A percentile compares a stretch with the other conserved stretches of the same genome.
Conservation (phyloP, 768 basidiomycete species). For the Amanita molliuscula region DNA sequence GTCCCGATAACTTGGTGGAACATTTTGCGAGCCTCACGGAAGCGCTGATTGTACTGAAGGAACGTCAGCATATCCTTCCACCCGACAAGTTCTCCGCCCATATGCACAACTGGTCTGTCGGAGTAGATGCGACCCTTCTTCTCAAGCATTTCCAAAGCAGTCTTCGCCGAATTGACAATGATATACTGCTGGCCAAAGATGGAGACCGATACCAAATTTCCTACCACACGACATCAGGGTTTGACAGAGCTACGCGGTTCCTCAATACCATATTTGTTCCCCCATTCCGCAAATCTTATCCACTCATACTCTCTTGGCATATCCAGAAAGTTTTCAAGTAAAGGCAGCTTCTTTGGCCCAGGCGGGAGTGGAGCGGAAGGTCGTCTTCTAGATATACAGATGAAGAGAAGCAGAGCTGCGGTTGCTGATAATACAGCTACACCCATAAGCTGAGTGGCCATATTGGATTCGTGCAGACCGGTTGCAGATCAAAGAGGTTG, state of each 20-base stretch:
- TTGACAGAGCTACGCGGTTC: not conserved
- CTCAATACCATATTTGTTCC: slow-evolving; percentile 24
- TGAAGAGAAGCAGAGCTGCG: not conserved
- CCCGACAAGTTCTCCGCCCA: slow-evolving; percentile 32
- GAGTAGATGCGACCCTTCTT: slow-evolving; percentile 44
- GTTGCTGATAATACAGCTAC: not conserved
- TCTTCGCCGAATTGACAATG: slow-evolving; percentile 29
- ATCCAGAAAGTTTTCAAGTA: slow-evolving; percentile 34
- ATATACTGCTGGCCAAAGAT: slow-evolving; percentile 17
- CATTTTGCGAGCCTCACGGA: slow-evolving; percentile 28
- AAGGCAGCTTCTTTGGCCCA: slow-evolving; percentile 30
- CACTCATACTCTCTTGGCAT: slow-evolving; percentile 32
- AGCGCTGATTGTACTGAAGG: slow-evolving; percentile 26
- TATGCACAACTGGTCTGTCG: slow-evolving; percentile 35
- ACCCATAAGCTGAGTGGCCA: not conserved
- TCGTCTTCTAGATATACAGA: not conserved
- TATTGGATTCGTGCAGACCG: not conserved
- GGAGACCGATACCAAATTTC: slow-evolving; percentile 2
- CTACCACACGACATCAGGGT: not conserved
- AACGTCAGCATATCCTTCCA: slow-evolving; percentile 28
- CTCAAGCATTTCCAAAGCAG: slow-evolving; percentile 39
- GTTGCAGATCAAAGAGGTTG: slow-evolving; percentile 13
- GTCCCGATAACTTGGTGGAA: slow-evolving; percentile 33
- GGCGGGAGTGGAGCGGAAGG: slow-evolving; percentile 22
- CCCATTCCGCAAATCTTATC: slow-evolving; percentile 33